phyloP scores from a whole-genome alignment of 192 early-diverging fungal species.

The Endogone sp. region DNA sequence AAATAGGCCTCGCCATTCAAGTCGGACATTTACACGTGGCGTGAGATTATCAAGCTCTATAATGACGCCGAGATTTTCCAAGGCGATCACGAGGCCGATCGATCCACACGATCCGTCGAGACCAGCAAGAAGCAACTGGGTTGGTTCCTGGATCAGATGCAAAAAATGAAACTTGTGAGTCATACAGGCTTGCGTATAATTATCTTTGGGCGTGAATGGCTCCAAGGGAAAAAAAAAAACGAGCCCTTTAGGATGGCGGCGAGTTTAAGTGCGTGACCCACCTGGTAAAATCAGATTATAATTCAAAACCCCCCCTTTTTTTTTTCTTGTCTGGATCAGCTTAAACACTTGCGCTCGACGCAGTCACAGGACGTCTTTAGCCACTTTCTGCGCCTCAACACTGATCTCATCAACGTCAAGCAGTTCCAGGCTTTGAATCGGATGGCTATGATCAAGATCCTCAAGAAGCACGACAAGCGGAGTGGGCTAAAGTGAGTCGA shows the following conservation, averaged over 20 bases:
- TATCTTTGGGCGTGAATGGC: too few species aligned
- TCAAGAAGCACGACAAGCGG: conserved; percentile 90
- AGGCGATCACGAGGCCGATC: conserved; percentile 56
- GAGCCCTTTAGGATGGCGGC: too few species aligned
- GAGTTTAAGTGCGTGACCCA: too few species aligned
- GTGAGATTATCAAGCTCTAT: conserved; percentile 67
- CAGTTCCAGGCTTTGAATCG: conserved; percentile 75
- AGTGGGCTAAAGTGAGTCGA: conserved; percentile 59
- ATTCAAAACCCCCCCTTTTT: too few species aligned
- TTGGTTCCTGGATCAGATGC: conserved; percentile 52
- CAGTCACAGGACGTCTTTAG: conserved; percentile 34
- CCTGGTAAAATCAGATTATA: too few species aligned
- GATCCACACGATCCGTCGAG: conserved; percentile 41
- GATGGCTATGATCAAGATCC: conserved; percentile 74
- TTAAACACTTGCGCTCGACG: not conserved
- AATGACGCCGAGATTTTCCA: conserved; percentile 68
- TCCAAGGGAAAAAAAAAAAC: too few species aligned
- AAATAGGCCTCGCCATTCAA: conserved; percentile 63
- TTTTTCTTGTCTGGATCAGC: too few species aligned
- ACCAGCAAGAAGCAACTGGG: conserved; percentile 54
- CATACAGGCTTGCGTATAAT: too few species aligned
- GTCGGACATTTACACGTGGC: conserved; percentile 73
- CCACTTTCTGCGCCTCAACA: conserved; percentile 61
- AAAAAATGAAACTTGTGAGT: conserved; percentile 38
- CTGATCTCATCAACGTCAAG: conserved; percentile 62